Conservation (phyloP, 257 asterid species). For the Mitragyna speciosa region DNA sequence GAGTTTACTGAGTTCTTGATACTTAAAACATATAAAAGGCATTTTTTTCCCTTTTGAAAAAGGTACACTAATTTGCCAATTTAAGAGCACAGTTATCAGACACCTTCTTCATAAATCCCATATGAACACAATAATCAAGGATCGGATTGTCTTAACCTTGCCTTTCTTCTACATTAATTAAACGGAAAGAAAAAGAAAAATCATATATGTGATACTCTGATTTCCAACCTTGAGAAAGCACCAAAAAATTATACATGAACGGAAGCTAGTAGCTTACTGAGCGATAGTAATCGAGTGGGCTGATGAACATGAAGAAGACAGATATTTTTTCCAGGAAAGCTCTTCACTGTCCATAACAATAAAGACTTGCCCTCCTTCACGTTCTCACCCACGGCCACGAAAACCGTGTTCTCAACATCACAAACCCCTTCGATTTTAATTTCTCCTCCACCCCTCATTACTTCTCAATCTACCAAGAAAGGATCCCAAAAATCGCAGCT, state of each 20-base stretch:
- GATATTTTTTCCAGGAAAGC: slow-evolving; percentile 46
- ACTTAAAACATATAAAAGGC: too few species aligned
- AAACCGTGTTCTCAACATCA: slow-evolving; percentile 41
- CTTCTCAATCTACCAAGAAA: not conserved
- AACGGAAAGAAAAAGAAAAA: not conserved
- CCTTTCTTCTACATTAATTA: not conserved
- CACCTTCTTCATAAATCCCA: not conserved
- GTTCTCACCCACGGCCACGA: slow-evolving; percentile 79
- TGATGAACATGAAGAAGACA: slow-evolving; percentile 82
- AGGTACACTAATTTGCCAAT: not conserved
- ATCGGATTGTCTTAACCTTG: not conserved
- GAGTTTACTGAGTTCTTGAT: too few species aligned
- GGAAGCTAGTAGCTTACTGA: slow-evolving; percentile 36
- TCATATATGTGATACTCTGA: too few species aligned
- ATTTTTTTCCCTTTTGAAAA: too few species aligned
- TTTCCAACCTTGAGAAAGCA: not conserved
- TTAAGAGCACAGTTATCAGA: not conserved
- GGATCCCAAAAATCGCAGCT: not conserved
- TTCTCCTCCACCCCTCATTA: slow-evolving; percentile 57
- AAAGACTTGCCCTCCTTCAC: slow-evolving; percentile 63
- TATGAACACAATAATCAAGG: not conserved
- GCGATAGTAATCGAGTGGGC: slow-evolving; percentile 47
- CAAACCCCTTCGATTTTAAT: slow-evolving; percentile 26
- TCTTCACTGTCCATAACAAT: slow-evolving; percentile 58
- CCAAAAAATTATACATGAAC: not conserved